Conservation (phyloP, 208 protist species). For the Trypanosoma vivax region DNA sequence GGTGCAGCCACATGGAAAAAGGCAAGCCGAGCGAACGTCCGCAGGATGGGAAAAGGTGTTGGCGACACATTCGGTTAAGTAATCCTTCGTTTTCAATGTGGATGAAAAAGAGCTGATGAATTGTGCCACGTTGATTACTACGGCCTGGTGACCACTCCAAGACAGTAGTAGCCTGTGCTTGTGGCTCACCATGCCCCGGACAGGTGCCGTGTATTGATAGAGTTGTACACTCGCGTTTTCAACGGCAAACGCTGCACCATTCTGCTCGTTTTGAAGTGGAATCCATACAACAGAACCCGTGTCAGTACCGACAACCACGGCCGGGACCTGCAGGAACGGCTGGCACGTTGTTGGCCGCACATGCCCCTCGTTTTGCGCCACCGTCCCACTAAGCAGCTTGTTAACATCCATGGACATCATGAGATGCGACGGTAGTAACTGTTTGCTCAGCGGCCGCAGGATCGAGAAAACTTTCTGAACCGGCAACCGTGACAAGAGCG, state of each 20-base stretch:
- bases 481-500: constrained; percentile 9
- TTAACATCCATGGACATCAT: constrained; percentile 53
- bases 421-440: constrained; percentile 50
- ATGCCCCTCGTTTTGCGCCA: constrained; percentile 1
- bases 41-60: constrained; percentile 51
- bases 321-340: constrained; percentile 52
- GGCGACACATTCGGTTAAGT: constrained; percentile 16
- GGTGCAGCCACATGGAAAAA: constrained; percentile 69
- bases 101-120: constrained; percentile 18
- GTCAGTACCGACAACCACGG: constrained; percentile 50
- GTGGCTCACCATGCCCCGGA: constrained; percentile 41
- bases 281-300: constrained; percentile 61
- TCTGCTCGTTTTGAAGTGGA: constrained; percentile 19
- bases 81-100: constrained; percentile 3
- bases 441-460: constrained; percentile 24
- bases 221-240: constrained; percentile 19
- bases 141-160: constrained; percentile 60
- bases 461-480: constrained; percentile 15
- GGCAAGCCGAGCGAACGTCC: constrained; percentile 63
- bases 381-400: constrained; percentile 12
- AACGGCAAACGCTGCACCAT: background rate
- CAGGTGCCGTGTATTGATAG: constrained; percentile 36
- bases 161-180: constrained; percentile 38
- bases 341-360: constrained; percentile 59
- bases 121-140: constrained; percentile 39